Base-by-base conservation (phyloP, 805 yeast genomes). In the Kodamaea fukazawae region DNA sequence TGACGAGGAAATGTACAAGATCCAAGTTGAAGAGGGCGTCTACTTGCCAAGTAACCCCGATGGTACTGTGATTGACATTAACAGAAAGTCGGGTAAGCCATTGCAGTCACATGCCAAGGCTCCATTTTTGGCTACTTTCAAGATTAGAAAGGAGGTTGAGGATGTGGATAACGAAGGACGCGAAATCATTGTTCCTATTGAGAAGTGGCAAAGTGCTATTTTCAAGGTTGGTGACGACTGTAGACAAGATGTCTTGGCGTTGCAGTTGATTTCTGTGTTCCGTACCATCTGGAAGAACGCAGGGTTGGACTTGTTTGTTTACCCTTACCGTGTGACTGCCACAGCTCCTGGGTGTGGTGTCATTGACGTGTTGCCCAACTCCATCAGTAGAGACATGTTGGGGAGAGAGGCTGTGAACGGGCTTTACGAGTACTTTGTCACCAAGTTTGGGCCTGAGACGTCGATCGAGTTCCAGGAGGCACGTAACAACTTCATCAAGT, bases 311-410 rank as follows among this genome's bases (percentile, higher is more conserved):
- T 76, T 91, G 31, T 93, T 73, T 61, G 95, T 93, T 17, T 95
- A 79, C 65, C 99, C 99, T 1, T 78, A 93, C 63, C 70, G 97
- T 49, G 99, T 93, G 17, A 90, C 96, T 0, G 99, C 99, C 1
- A 93, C 99, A 7, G 96, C 96, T 2, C 98, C 99, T 1, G 99
- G 99, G 0, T 90, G 98, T 69, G 99, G 99, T 63, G 95, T 93
- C 32, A 93, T 93, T 67, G 99, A 95, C 60, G 99, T 95, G 23
- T 73, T 93, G 49, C 99, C 99, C 25, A 86, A 91, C 58, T 84
- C 97, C 4, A 83, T 88, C 18, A 88, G 96, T 31, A 80, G 99
- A 66, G 99, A 93, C 65, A 91, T 93, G 98, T 74, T 93, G 38
- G 99, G 99, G 30, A 79, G 99, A 55, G 99, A 93, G 58, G 99